Evolutionary conservation across 2,329 filamentous ascomycete species (phyloP).

Genomic region (Graphilbum sp.): DNA sequence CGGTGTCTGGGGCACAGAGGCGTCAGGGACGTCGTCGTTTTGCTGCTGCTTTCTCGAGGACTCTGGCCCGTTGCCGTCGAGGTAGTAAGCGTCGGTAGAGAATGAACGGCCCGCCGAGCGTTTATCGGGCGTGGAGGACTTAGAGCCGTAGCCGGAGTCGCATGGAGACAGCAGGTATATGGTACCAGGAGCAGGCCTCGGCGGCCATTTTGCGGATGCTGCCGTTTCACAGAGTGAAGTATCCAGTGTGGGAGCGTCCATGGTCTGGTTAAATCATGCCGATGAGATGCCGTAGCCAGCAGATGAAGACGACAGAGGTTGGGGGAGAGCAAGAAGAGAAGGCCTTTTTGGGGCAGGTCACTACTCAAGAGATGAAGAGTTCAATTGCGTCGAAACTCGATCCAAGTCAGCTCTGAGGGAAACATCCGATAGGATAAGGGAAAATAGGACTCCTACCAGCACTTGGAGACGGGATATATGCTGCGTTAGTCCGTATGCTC

Average conservation of each 20-base stretch:
- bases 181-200: background rate
- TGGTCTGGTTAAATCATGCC: background rate
- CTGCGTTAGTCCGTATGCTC: too few species aligned
- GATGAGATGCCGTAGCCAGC: too few species aligned
- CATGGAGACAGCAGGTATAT: background rate
- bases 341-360: too few species aligned
- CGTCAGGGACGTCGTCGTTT: background rate
- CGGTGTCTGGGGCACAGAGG: background rate
- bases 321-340: too few species aligned
- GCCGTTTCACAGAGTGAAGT: background rate
- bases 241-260: background rate
- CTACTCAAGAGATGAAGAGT: too few species aligned
- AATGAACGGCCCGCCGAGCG: background rate
- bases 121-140: conserved; percentile 3
- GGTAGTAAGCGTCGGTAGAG: background rate
- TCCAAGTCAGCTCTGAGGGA: too few species aligned
- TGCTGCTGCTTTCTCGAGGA: too few species aligned
- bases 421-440: too few species aligned
- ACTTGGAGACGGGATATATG: too few species aligned
- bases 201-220: background rate
- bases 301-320: too few species aligned
- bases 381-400: too few species aligned
- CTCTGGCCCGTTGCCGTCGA: conserved; percentile 6
- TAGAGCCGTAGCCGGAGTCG: conserved; percentile 10
- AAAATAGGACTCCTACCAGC: too few species aligned